These are phyloP conservation scores for Leccinum subfulvum DNA, from an alignment of 1,284 basidiomycete genomes.

Conservation along the genomic window DNA sequence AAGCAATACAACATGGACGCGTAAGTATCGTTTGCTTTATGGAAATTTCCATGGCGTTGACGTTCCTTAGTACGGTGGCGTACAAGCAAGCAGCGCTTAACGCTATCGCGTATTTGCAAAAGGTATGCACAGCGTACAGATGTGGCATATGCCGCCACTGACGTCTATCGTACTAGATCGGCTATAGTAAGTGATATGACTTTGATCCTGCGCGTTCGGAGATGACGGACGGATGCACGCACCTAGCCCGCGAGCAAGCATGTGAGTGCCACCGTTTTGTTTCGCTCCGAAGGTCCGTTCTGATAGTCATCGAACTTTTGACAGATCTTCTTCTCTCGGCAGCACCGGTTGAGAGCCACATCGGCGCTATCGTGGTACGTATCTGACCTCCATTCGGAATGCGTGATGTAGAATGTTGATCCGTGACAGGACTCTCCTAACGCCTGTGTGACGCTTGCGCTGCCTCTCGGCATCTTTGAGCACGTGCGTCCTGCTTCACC, in stretches of 20 bases:
- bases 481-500: conserved; percentile 42
- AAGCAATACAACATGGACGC: conserved; percentile 79
- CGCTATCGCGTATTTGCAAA: conserved; percentile 73
- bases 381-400: neutral
- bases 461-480: conserved; percentile 74
- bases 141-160: neutral
- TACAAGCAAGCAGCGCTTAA: conserved; percentile 80
- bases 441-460: conserved; percentile 70
- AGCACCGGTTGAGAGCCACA: conserved; percentile 74
- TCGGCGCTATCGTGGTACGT: conserved; percentile 69
- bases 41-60: neutral
- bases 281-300: neutral
- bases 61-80: conserved; percentile 55
- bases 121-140: conserved; percentile 45
- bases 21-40: conserved; percentile 37
- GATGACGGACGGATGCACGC: neutral
- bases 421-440: conserved; percentile 65
- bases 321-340: conserved; percentile 71
- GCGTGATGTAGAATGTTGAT: neutral
- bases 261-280: conserved; percentile 41
- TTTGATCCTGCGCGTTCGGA: neutral
- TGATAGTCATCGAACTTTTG: neutral
- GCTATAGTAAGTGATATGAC: conserved; percentile 53
- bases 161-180: conserved; percentile 41
- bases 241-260: conserved; percentile 65